Base-by-base conservation (phyloP, 2,329 filamentous ascomycete genomes). In the Pseudogymnoascus destructans region DNA sequence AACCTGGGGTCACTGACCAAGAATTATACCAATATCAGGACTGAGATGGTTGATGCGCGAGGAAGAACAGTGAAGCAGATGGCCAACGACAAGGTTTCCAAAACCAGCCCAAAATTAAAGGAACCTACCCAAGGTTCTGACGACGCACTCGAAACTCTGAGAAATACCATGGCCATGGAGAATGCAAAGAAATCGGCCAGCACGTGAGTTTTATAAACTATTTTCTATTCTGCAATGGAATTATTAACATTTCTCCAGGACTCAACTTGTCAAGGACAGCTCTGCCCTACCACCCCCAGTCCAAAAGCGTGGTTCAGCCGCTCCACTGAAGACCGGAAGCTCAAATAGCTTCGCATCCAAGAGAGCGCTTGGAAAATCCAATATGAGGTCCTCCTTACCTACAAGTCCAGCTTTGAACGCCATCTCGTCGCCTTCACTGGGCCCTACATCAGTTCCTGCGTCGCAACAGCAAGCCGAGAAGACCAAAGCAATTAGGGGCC, bases 391-490 rank as follows among this genome's bases (percentile, higher is more conserved):
- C 59, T 77, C 77, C 11, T 69, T 76, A 32, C 78, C 81, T 0
- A 69, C 77, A 2, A 84, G 80, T 57, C 82, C 82, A 1, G 76
- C 77, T 23, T 70, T 81, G 46, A 79, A 75, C 59, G 76, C 75
- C n/a, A 68, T 75, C 9, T 73, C 73, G 19, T 84, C 81, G 2
- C 80, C 81, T 0, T 73, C 75, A 2, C 67, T 76, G 7, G 76
- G 74, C 3, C 73, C 77, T 10, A 77, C 75, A 3, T 75, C 78
- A 1, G 73, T 73, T 8, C 76, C 75, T 9, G 73, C 77, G 15
- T 76, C 78, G 0, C 75, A 81, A 61, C 74, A 79, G 62, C 69
- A 75, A 30, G 66, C 77, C 33, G 77, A 80, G 64, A 73, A 76
- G 63, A 75, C 77, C 38, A 81, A 80, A 67, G 78, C 77, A 57